phyloP scores from a whole-genome alignment of 2,329 filamentous ascomycete genomes.

The Talaromyces piceae region DNA sequence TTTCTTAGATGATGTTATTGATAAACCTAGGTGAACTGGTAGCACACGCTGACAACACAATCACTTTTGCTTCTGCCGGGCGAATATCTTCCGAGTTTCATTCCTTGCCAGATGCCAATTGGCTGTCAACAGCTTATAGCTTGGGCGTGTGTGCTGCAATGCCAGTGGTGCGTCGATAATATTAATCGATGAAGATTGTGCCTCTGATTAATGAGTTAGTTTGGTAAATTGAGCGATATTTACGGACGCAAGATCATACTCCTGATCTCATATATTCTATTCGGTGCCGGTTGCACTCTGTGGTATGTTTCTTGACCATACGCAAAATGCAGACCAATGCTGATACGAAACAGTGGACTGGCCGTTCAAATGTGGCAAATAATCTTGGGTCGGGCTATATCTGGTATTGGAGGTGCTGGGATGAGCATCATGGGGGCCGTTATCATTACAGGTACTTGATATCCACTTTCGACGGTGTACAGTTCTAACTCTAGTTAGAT shows the following conservation, averaged over 20 bases:
- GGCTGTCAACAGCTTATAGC: conserved; percentile 49
- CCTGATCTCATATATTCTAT: conserved; percentile 44
- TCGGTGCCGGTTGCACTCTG: conserved; percentile 40
- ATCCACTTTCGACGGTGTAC: background rate
- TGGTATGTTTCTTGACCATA: conserved; percentile 20
- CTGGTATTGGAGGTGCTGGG: conserved; percentile 40
- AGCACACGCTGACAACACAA: conserved; percentile 55
- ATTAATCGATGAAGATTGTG: background rate
- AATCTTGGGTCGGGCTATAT: conserved; percentile 34
- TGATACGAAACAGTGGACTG: conserved; percentile 24
- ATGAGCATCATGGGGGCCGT: conserved; percentile 40
- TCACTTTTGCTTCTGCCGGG: conserved; percentile 60
- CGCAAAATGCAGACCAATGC: background rate
- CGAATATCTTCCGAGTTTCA: conserved; percentile 56
- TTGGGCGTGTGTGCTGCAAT: conserved; percentile 47
- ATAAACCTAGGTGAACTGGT: conserved; percentile 52
- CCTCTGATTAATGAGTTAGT: conserved; percentile 22
- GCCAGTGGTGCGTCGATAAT: conserved; percentile 38
- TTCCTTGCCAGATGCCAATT: conserved; percentile 49
- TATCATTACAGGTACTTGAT: conserved; percentile 32
- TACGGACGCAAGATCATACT: conserved; percentile 50
- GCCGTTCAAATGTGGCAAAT: conserved; percentile 32
- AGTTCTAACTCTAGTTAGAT: conserved; percentile 21
- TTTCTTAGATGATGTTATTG: background rate
- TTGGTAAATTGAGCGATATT: conserved; percentile 51